Base-by-base conservation (phyloP, 208 protist species). In the Ichthyophonus hoferi region DNA sequence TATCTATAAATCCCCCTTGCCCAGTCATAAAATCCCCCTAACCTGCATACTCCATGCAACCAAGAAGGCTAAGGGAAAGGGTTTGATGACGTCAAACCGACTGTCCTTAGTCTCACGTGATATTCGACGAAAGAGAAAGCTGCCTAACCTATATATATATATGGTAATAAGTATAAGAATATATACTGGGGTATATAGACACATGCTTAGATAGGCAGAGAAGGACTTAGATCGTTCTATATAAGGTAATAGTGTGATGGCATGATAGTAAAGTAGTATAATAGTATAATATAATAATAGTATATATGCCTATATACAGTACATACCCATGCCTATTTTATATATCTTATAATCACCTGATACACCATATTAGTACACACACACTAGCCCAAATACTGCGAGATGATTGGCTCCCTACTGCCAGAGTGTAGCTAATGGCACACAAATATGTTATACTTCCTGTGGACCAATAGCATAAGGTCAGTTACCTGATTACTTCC, bases 111-210 rank as follows among this genome's bases (percentile, higher is more conserved):
- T 34, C 7, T 85, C 81, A 42, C 38, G 24, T 3, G 31, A 38
- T 31, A 85, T 85, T 31, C 81, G 81, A 33, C 31, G 7, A 38
- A 85, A 85, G 39, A 85, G 81, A 85, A 58, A 85, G 7, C 33
- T 58, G 7, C 81, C 81, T 7, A 85, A 42, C 38, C 81, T 85
- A n/a, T 82, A 67, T 24, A 67, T 24, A 24, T 67, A 24, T 67
- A 24, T 67, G 50, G 24, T 67, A 24, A 24, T 67, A n/a, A 24
- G 50, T 7, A 24, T 7, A 24, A 24, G 7, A 67, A 67, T 7
- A 24, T 7, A 24, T 7, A 67, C 14, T 7, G 50, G 50, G 50
- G 50, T 7, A 67, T 7, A 24, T 67, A 24, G 50, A 67, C 50
- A 67, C 24, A n/a, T 24, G 50, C 14, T 24, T 7, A 67, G 50